Evolutionary conservation across 1,284 basidiomycete genomes (phyloP), one percentile per base, ranked within the genome.

Genomic region (Leccinum griseonigrum): DNA sequence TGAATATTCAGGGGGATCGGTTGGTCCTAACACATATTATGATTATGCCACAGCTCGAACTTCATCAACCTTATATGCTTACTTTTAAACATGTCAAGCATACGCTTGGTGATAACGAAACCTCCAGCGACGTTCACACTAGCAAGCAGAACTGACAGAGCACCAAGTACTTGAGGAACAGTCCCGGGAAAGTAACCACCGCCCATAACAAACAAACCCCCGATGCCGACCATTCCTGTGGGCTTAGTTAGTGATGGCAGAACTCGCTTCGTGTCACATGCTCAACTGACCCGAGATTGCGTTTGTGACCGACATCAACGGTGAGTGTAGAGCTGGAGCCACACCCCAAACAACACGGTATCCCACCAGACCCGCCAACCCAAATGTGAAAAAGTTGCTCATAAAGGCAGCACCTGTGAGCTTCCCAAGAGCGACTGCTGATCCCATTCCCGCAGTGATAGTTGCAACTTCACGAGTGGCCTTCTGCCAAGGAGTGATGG

Each of bases 61-160:
- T 48, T 48, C 28, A 28, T 64, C 22, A 46, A 48, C 18, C 10
- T 34, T 26, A 50, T 38, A 18, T 16, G 70, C 81, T 67, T 71
- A 88, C 92, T 86, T 76, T 91, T 91, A 76, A 94, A 94, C 87
- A 94, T 93, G 70, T 94, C 91, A 64, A 94, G 79, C 92, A 94
- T 94, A 56, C 91, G 86, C 75, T 93, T 91, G 14, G 90, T 91
- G 69, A 92, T 88, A 31, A 91, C 84, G 69, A 93, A 93, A 36
- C 92, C 92, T 59, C 92, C 92, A 46, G 89, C 85, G 60, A 94
- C 91, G 70, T 94, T 94, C 56, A 94, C 83, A 64, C 90, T 91
- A 16, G 92, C 92, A 26, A 94, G 77, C 53, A 94, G 82, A 14
- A 94, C 92, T 14, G 91, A 91, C 10, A 88, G 65, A 4, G 92